Conservation (phyloP, 192 early-diverging fungal species). For the Chytriomyces sp. region DNA sequence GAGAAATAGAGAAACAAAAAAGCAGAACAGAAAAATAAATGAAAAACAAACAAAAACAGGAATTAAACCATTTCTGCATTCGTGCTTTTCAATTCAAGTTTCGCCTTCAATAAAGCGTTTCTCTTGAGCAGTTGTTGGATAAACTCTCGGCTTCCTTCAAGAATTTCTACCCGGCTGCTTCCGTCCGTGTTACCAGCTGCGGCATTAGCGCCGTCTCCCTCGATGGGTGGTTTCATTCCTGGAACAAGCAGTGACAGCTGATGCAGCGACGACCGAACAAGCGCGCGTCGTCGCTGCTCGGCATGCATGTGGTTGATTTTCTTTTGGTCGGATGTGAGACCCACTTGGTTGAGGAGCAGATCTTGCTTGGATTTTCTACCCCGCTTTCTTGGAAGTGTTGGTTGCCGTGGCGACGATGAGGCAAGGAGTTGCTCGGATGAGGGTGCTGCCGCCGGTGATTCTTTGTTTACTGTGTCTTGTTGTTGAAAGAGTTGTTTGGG, state of each 20-base stretch:
- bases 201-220: not conserved
- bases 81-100: not conserved
- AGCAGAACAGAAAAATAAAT: too few species aligned
- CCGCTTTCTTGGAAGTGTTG: not conserved
- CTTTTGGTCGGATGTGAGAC: not conserved
- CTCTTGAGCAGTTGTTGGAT: not conserved
- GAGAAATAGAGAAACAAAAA: too few species aligned
- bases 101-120: slow-evolving; percentile 1
- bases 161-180: slow-evolving; percentile 4
- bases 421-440: too few species aligned
- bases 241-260: not conserved
- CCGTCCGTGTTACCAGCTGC: not conserved
- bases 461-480: too few species aligned
- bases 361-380: not conserved
- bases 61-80: too few species aligned
- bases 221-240: slow-evolving; percentile 13
- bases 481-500: too few species aligned
- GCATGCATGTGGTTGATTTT: slow-evolving; percentile 14
- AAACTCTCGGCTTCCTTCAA: not conserved
- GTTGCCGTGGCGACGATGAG: not conserved
- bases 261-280: not conserved
- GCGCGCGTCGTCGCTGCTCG: not conserved
- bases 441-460: too few species aligned
- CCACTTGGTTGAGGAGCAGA: not conserved
- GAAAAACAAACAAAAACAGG: too few species aligned